Evolutionary conservation across 306 rosid species (phyloP).

Genomic region (Cyclanthera cordifolia): DNA sequence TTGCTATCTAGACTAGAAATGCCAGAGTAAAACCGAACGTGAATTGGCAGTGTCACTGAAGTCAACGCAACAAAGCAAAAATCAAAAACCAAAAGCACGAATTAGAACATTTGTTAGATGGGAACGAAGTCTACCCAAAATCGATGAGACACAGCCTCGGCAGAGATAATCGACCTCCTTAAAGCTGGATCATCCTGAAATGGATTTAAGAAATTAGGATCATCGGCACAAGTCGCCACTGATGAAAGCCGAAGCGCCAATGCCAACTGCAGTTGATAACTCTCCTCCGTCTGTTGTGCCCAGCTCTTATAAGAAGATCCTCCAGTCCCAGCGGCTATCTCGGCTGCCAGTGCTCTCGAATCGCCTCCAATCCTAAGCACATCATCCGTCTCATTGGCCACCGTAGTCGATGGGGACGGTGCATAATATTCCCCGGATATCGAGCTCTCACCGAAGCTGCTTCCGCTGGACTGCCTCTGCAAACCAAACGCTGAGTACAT

Average conservation of each 20-base stretch:
- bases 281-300: conserved; percentile 99
- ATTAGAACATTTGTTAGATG: background rate
- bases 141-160: conserved; percentile 68
- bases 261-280: conserved; percentile 89
- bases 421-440: conserved; percentile 79
- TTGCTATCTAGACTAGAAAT: background rate
- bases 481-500: conserved; percentile 49
- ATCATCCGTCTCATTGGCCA: conserved; percentile 63
- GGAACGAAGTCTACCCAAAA: conserved; percentile 51
- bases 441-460: conserved; percentile 92
- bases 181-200: conserved; percentile 40
- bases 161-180: conserved; percentile 30
- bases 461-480: conserved; percentile 96
- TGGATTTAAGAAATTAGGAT: conserved; percentile 82
- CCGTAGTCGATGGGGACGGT: conserved; percentile 50
- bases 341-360: conserved; percentile 33
- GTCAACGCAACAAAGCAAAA: background rate
- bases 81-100: background rate
- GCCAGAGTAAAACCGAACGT: background rate
- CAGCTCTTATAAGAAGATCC: conserved; percentile 75
- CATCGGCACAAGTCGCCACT: conserved; percentile 80
- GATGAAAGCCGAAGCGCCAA: conserved; percentile 76
- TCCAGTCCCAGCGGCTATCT: conserved; percentile 26
- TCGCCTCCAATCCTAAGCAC: conserved; percentile 37
- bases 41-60: background rate